Percentiles rank a stretch among this genome's conserved stretches.
phyloP scores from a whole-genome alignment of 2,329 filamentous ascomycete species.

The Stachybotrys chartarum region DNA sequence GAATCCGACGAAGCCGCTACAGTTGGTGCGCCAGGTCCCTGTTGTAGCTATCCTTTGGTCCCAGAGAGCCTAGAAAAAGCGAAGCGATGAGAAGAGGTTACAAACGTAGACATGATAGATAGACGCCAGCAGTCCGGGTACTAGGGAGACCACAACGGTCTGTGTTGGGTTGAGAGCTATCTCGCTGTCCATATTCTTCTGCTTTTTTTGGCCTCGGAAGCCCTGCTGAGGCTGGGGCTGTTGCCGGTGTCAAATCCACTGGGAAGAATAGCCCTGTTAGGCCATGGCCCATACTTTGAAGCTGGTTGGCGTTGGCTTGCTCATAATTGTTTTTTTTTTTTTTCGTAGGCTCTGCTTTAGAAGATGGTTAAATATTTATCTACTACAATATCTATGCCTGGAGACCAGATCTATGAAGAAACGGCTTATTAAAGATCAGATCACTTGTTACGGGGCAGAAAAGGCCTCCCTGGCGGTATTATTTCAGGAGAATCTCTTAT shows the following conservation, averaged over 20 bases:
- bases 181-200: neutral
- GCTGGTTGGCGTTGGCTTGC: no score
- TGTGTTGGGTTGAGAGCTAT: neutral
- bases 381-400: no score
- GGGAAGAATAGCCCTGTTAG: neutral
- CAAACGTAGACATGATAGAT: neutral
- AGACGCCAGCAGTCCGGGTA: neutral
- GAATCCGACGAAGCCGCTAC: no score
- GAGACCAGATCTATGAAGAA: neutral
- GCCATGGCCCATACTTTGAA: no score
- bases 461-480: neutral
- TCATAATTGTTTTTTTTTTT: no score
- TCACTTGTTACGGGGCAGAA: neutral
- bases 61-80: no score
- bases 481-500: neutral
- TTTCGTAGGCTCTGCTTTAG: no score
- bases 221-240: neutral
- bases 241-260: neutral
- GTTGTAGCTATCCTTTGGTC: no score
- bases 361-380: no score
- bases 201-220: neutral
- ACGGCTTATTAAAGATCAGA: neutral
- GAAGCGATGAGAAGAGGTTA: no score
- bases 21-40: no score
- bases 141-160: neutral